Conservation (phyloP, 139 green algal genomes). For the Pleodorina starrii region DNA sequence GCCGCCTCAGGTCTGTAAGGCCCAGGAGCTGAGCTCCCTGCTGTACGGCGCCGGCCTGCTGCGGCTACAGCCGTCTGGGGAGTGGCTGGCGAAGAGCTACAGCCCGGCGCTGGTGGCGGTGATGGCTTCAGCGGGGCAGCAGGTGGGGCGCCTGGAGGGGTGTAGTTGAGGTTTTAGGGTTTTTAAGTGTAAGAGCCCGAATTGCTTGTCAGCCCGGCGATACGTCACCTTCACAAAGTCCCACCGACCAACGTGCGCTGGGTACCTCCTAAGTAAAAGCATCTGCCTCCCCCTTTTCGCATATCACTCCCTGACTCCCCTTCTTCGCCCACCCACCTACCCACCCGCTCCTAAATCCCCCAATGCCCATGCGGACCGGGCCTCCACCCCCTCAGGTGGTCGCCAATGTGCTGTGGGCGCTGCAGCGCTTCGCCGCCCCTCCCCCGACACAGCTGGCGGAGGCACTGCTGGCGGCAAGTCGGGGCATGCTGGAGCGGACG, state of each 20-base stretch:
- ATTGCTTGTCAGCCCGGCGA: too few relatives aligned
- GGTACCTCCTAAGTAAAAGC: too few relatives aligned
- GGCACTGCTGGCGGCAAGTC: background rate
- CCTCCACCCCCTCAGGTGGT: constrained; percentile 21
- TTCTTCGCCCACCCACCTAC: too few relatives aligned
- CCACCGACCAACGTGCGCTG: too few relatives aligned
- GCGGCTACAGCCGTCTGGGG: background rate
- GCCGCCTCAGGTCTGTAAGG: background rate
- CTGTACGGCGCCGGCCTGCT: constrained; percentile 29
- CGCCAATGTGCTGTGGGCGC: constrained; percentile 10
- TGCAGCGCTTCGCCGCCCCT: background rate
- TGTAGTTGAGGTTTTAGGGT: too few relatives aligned
- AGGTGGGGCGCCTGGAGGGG: too few relatives aligned
- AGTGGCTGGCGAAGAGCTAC: constrained; percentile 15
- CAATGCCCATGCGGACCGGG: too few relatives aligned
- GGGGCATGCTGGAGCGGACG: background rate
- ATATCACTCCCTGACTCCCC: too few relatives aligned
- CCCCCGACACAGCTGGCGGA: background rate
- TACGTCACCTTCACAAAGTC: too few relatives aligned
- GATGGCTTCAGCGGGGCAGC: background rate
- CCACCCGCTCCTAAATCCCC: too few relatives aligned
- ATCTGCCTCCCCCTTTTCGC: too few relatives aligned
- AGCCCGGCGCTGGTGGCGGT: background rate
- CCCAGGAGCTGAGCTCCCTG: constrained; percentile 18
- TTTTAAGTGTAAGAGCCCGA: too few relatives aligned